Evolutionary conservation across 164 flowering plant genomes (phyloP).

Genomic region (Tetrastigma voinierianum): DNA sequence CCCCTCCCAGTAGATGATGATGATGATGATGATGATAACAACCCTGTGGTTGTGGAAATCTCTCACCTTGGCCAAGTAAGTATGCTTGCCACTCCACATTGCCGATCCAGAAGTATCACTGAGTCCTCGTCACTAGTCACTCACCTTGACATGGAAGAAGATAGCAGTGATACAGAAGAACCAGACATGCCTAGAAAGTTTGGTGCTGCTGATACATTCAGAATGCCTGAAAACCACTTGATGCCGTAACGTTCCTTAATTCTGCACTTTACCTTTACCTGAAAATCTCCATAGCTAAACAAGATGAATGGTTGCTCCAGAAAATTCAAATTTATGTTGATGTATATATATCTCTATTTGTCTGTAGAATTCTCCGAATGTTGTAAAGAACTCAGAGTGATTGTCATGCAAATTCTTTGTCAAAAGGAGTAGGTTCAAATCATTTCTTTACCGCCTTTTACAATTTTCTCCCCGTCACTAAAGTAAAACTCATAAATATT

Average conservation of each 20-base stretch:
- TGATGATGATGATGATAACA: too few species aligned
- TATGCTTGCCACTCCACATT: conserved; percentile 70
- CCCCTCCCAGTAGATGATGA: conserved; percentile 85
- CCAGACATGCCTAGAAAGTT: conserved; percentile 28
- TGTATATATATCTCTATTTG: too few species aligned
- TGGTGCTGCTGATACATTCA: conserved; percentile 37
- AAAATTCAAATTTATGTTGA: too few species aligned
- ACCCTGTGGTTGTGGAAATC: conserved; percentile 74
- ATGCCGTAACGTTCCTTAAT: conserved; percentile 5
- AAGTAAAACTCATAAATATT: too few species aligned
- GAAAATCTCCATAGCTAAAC: too few species aligned
- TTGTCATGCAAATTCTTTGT: too few species aligned
- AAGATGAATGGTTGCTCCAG: too few species aligned
- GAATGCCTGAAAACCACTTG: conserved; percentile 14
- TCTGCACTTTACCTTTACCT: neutral
- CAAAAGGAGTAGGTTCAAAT: too few species aligned
- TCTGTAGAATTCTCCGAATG: too few species aligned
- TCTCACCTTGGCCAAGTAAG: conserved; percentile 75
- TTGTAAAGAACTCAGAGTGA: too few species aligned
- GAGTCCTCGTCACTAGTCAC: conserved; percentile 45
- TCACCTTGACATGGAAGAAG: conserved; percentile 28
- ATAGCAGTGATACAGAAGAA: conserved; percentile 28
- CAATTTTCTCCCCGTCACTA: too few species aligned
- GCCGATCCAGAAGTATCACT: conserved; percentile 54
- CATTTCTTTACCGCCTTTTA: too few species aligned